Conservation (phyloP, 148 eudicot genomes). For the Linanthus parryae region DNA sequence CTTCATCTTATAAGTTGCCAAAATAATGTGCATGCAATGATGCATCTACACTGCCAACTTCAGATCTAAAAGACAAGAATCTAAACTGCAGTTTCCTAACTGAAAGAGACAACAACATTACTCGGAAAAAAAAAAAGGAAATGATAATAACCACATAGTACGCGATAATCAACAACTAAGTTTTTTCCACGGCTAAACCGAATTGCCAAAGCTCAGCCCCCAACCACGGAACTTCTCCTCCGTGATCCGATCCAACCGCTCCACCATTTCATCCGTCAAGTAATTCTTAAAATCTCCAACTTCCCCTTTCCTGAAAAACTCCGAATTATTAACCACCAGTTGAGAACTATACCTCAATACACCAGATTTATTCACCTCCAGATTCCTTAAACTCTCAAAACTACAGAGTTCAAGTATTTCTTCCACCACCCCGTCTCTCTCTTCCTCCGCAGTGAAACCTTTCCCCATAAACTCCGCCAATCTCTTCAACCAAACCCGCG, state of each 20-base stretch:
- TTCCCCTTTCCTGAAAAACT: conserved; percentile 13
- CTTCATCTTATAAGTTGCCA: too few species aligned
- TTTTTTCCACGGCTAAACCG: too few species aligned
- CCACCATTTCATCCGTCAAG: background rate
- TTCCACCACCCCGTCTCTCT: conserved; percentile 4
- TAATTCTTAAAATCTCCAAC: conserved; percentile 9
- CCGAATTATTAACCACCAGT: background rate
- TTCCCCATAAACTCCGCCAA: conserved; percentile 11
- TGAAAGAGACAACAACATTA: too few species aligned
- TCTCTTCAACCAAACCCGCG: background rate
- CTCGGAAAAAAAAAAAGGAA: too few species aligned
- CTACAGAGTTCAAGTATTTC: conserved; percentile 10
- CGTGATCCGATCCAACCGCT: background rate
- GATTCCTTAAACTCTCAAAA: conserved; percentile 13
- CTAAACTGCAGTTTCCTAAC: too few species aligned
- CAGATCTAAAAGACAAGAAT: too few species aligned
- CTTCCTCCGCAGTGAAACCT: conserved; percentile 9
- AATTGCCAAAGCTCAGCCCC: background rate
- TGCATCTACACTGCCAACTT: too few species aligned
- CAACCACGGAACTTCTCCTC: conserved; percentile 1
- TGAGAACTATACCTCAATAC: background rate
- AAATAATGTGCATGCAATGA: too few species aligned
- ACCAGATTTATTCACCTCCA: conserved; percentile 14
- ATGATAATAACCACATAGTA: too few species aligned
- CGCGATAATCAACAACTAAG: too few species aligned